These are phyloP conservation scores for Crithidia fasciculata DNA, from an alignment of 208 protist species.

Conservation along the genomic window DNA sequence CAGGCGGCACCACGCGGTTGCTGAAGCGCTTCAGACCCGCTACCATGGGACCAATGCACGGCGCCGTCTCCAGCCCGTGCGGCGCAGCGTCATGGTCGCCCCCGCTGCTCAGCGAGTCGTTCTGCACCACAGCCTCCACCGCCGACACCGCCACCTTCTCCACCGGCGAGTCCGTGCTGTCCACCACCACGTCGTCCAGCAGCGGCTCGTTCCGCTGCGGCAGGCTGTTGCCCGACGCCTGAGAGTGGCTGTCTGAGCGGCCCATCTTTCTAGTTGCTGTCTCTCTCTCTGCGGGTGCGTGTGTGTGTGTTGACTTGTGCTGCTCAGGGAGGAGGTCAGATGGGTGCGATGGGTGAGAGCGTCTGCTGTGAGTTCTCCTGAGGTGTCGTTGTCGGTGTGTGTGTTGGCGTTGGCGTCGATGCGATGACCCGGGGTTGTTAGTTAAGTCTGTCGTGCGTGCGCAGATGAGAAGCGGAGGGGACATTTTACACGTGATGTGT, in stretches of 20 bases:
- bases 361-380: too few relatives aligned
- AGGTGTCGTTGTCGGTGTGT: too few relatives aligned
- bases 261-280: neutral
- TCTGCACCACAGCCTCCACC: neutral
- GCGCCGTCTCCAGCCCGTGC: neutral
- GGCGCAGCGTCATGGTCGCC: neutral
- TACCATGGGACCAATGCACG: slow-evolving; percentile 5
- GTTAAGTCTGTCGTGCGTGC: too few relatives aligned
- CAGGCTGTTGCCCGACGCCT: slow-evolving; percentile 7
- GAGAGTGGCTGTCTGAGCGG: neutral
- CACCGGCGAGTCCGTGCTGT: neutral
- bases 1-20: slow-evolving; percentile 44
- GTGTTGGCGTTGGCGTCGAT: too few relatives aligned
- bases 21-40: neutral
- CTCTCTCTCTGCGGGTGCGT: neutral
- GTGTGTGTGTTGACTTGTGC: neutral
- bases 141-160: neutral
- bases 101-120: slow-evolving; percentile 2
- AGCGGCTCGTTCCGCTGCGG: slow-evolving; percentile 1
- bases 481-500: too few relatives aligned
- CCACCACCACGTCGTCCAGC: neutral
- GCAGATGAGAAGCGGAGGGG: too few relatives aligned
- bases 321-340: neutral
- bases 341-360: too few relatives aligned
- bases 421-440: too few relatives aligned